Base-by-base conservation (phyloP, 768 basidiomycete genomes). In the Dentipellis sp. region DNA sequence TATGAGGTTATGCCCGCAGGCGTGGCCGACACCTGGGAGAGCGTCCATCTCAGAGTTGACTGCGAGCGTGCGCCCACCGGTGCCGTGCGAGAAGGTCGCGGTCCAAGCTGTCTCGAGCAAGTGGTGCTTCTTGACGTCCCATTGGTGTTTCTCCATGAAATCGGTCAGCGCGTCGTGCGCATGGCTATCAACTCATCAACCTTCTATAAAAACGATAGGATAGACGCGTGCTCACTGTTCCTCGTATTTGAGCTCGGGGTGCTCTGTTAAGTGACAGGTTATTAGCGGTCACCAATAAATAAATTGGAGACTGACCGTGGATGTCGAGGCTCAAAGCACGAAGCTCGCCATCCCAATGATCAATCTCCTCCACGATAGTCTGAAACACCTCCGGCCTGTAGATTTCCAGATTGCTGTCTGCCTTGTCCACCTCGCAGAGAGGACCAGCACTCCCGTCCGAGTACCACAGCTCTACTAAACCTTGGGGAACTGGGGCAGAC, bases 1-100 rank as follows among this genome's bases (percentile, higher is more conserved):
- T 52, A 92, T 91, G 50, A 92, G 72, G 62, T 91, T 91, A 65
- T 92, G 89, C 2, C 89, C 89, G 63, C 89, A 91, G 1, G 84
- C 86, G 59, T 88, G 86, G 0, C 86, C 69, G 42, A 71, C 63
- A 21, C 68, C 65, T 5, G 67, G 65, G 38, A 75, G 70, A 1
- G 74, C 74, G 56, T 75, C 74, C 65, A 68, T 81, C 77, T 91
- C 90, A 14, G 88, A 90, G 67, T 92, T 91, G 56, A 92, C 72
- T 0, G 89, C 89, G 35, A 91, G 78, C 0, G 78, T 82, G 52
- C 81, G 77, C 6, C 87, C 88, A 10, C 86, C 88, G 34, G 72
- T 67, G 10, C 86, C 84, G 60, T 83, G 75, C 14, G 76, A 71
- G 62, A 80, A 91, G 1, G 75, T 78, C 0, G 90, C 90, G 19